phyloP scores from a whole-genome alignment of 768 basidiomycete species.

The Boletellus emodensis region DNA sequence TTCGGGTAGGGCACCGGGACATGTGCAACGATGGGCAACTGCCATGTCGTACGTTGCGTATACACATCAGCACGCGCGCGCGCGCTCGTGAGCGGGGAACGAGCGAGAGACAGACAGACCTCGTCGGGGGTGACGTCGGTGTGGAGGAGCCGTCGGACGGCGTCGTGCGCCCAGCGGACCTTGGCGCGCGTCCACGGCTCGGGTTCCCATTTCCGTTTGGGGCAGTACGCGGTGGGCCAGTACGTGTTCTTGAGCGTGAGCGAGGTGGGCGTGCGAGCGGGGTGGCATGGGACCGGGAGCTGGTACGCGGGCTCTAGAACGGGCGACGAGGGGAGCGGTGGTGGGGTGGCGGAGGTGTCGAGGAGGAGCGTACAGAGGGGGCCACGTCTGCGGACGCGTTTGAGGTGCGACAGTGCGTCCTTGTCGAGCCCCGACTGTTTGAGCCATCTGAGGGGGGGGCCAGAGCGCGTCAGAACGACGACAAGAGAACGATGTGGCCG shows the following conservation, averaged over 20 bases:
- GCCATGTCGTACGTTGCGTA: not conserved
- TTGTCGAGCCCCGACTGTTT: conserved; percentile 59
- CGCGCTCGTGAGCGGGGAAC: not conserved
- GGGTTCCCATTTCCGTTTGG: conserved; percentile 61
- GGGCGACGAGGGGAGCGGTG: conserved; percentile 48
- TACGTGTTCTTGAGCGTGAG: conserved; percentile 60
- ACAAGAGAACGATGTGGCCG: not conserved
- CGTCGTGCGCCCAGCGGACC: conserved; percentile 71
- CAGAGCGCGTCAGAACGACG: not conserved
- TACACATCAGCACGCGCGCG: too few relatives aligned
- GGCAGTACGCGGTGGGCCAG: conserved; percentile 86
- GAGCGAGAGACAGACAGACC: conserved; percentile 36
- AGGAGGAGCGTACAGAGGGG: conserved; percentile 54
- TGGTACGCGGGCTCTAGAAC: conserved; percentile 51
- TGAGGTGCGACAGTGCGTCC: conserved; percentile 65
- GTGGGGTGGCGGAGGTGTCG: conserved; percentile 36
- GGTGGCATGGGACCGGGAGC: conserved; percentile 56
- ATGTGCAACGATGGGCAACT: conserved; percentile 77
- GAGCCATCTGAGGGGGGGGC: conserved; percentile 56
- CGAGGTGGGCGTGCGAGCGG: conserved; percentile 66
- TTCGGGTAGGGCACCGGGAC: conserved; percentile 54
- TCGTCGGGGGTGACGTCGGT: conserved; percentile 46
- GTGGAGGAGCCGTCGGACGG: conserved; percentile 50
- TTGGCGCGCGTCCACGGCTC: conserved; percentile 65
- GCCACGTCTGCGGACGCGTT: conserved; percentile 62